Evolutionary conservation across 306 rosid genomes (phyloP), one percentile per base, ranked within the genome.

Genomic region (Hippophae tibetana): DNA sequence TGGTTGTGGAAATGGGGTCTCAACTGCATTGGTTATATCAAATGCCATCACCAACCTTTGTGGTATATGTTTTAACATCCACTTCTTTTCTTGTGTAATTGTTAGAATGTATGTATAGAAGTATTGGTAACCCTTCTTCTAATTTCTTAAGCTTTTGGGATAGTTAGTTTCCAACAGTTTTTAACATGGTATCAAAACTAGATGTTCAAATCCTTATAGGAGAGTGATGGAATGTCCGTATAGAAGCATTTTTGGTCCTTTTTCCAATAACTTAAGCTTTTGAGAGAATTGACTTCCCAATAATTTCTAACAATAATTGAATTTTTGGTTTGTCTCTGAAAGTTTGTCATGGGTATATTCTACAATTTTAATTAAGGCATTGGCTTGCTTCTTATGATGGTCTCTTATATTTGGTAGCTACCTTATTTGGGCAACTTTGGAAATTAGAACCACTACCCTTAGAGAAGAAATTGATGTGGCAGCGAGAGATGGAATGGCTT

Each of bases 1-100:
- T 5, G 98, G 98, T 13, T 80, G 87, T 60, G 98, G 98, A 68
- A 87, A 92, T 70, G 98, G 98, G 60, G 98, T 85, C 43, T 71
- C 79, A 62, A 76, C 98, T 27, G 96, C 96, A 10, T 73, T 87
- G 83, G 89, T 95, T 45, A 78, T 92, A 43, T 92, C 96, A 52
- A 92, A 92, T 66, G 96, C 98, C 65, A 87, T 87, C 66, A 87
- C 98, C 26, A 87, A 92, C 72, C 87, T 87, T 9, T 85, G 86
- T 47, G 98, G 98, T 90, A 82, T 47, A 58, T 7, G 42, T 26
- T 43, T 43, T 13, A 7, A 31, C 38, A 31, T 31, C 38, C 38
- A 31, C 38, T 31, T 31, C 38, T 31, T 31, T 31, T 31, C 38
- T 31, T 31, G 38, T 31, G 38, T 31, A 31, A 31, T 18, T 18